Base-by-base conservation (phyloP, 139 green algal species). In the Tetratostichococcus sp. region DNA sequence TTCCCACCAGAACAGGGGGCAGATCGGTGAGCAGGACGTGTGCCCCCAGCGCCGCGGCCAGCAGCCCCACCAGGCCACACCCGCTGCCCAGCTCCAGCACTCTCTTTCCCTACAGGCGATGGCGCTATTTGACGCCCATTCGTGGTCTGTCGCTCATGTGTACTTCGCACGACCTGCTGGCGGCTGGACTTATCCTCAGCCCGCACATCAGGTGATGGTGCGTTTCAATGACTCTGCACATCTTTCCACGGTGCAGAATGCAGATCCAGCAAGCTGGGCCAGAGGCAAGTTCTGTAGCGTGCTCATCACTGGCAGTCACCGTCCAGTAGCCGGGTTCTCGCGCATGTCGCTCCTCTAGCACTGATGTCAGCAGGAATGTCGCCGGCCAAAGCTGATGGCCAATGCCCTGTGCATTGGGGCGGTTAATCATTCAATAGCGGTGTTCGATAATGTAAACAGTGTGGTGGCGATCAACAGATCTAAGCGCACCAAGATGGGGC, bases 51-150 rank as follows among this genome's bases (percentile, higher is more conserved):
- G 85, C 83, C 4, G 85, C 85, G 19, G 82, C 83, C 30, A 77
- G 71, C 35, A 90, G 70, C 2, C 85, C 85, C 6, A 80, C 77
- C 32, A 90, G 77, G 1, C 86, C 86, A n/a, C 73, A 86, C 43
- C 86, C 86, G 32, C 72, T 75, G 22, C 85, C 85, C 59, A 90
- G 74, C 68, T 90, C 85, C 31, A 90, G 28, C 42, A 90, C 80
- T 0, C 77, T 35, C 34, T 78, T 80, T 1, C 82, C 85, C 76
- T 81, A 39, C 69, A 50, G 39, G 39, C 39, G 11, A 21, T 6
- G 39, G 6, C 6, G 39, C 39, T 11, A 21, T 50, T 6, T 50
- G 39, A 6, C 39, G n/a, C n/a, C n/a, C n/a, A n/a, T n/a, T n/a
- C n/a, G n/a, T n/a, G n/a, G n/a, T n/a, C n/a, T n/a, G n/a, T n/a